phyloP scores from a whole-genome alignment of 305 asterid genomes.

The Rubia tinctorum region DNA sequence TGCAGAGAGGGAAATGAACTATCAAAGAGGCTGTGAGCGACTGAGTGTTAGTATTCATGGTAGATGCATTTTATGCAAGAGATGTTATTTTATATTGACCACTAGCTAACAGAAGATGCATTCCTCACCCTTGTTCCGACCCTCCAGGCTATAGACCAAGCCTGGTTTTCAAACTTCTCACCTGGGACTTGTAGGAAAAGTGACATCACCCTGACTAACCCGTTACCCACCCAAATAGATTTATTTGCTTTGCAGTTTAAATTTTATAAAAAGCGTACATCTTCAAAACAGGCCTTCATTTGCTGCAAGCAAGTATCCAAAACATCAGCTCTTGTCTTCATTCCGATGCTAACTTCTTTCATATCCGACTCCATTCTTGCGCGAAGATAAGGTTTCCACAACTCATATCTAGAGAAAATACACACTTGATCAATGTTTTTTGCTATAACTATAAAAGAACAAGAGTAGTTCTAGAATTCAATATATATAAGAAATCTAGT shows the following conservation, averaged over 20 bases:
- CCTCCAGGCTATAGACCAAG: background rate
- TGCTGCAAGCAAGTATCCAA: slow-evolving; percentile 78
- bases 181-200: background rate
- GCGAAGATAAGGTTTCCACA: slow-evolving; percentile 98
- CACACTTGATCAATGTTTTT: background rate
- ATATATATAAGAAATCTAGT: background rate
- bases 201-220: background rate
- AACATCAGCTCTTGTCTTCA: slow-evolving; percentile 80
- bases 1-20: slow-evolving; percentile 29
- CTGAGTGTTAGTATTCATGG: background rate
- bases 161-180: background rate
- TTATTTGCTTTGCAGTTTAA: background rate
- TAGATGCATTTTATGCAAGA: background rate
- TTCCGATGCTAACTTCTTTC: slow-evolving; percentile 82
- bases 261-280: slow-evolving; percentile 44
- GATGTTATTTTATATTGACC: background rate
- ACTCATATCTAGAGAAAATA: slow-evolving; percentile 56
- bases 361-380: slow-evolving; percentile 92
- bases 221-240: background rate
- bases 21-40: background rate
- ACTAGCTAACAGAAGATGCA: background rate
- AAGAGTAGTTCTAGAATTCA: too few species aligned
- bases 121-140: background rate
- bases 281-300: slow-evolving; percentile 90
- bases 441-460: background rate